A percentile compares a stretch with the other conserved stretches of the same genome.
phyloP scores from a whole-genome alignment of 2,329 filamentous ascomycete species.

The Trichophyton mentagrophytes region DNA sequence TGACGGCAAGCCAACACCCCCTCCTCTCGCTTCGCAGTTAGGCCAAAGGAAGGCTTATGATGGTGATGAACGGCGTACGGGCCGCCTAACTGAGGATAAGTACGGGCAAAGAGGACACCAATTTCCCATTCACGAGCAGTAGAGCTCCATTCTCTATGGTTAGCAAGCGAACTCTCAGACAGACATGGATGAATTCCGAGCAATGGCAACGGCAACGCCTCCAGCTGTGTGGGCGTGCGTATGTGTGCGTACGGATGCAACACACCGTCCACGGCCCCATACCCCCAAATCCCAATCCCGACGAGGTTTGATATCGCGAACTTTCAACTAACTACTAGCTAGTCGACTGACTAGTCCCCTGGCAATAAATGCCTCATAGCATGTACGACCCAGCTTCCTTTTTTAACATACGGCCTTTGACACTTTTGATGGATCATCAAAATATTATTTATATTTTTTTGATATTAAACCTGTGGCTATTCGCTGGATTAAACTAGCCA shows the following conservation, averaged over 20 bases:
- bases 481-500: neutral
- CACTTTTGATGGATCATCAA: neutral
- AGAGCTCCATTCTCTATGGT: neutral
- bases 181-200: neutral
- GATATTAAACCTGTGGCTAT: constrained; percentile 3
- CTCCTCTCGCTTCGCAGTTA: neutral
- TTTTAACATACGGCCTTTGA: neutral
- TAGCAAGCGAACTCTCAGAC: too few species aligned
- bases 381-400: neutral
- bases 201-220: neutral
- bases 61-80: too few species aligned
- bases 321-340: neutral
- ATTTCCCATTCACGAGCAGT: neutral
- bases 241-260: neutral
- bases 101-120: neutral
- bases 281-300: neutral
- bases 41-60: neutral
- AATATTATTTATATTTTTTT: neutral
- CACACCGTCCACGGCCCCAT: too few species aligned
- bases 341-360: neutral
- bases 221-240: neutral
- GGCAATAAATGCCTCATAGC: neutral
- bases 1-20: neutral
- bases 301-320: neutral
- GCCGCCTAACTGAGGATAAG: neutral